These are phyloP conservation scores for Penicillium crustosum DNA, from an alignment of 2,329 filamentous ascomycete species.

Conservation along the genomic window DNA sequence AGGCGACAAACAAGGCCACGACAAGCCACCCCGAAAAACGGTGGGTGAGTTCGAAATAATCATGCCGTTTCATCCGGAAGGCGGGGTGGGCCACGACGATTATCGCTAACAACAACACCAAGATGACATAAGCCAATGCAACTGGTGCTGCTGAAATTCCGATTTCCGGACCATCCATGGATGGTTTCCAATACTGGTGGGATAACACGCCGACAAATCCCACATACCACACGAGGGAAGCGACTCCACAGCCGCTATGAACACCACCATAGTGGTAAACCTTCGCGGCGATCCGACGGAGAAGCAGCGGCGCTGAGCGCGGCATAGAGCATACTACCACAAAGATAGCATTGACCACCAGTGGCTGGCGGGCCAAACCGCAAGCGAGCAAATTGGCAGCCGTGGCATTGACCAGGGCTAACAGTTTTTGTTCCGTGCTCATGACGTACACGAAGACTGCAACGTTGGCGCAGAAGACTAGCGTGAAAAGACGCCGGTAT, in stretches of 20 bases:
- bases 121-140: conserved; percentile 59
- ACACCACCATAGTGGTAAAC: conserved; percentile 57
- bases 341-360: conserved; percentile 55
- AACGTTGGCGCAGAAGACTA: conserved; percentile 44
- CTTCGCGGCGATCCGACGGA: conserved; percentile 50
- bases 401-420: conserved; percentile 44
- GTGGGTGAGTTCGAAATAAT: conserved; percentile 69
- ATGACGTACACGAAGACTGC: conserved; percentile 40
- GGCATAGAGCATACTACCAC: conserved; percentile 47
- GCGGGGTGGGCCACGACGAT: conserved; percentile 63
- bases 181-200: conserved; percentile 32
- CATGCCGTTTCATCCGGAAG: conserved; percentile 63
- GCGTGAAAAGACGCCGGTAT: conserved; percentile 46
- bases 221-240: conserved; percentile 50
- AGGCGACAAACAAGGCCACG: conserved; percentile 64
- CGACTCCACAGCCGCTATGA: conserved; percentile 53
- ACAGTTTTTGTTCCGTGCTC: conserved; percentile 35
- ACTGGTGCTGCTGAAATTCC: conserved; percentile 43
- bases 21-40: conserved; percentile 72
- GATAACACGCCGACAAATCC: conserved; percentile 40
- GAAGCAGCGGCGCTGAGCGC: conserved; percentile 45
- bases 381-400: conserved; percentile 50
- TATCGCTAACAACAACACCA: conserved; percentile 59
- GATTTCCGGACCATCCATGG: conserved; percentile 12
- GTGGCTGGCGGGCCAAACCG: conserved; percentile 53